These are phyloP conservation scores for Phytopythium chamaehyphon DNA, from an alignment of 352 stramenopile genomes.

Conservation along the genomic window DNA sequence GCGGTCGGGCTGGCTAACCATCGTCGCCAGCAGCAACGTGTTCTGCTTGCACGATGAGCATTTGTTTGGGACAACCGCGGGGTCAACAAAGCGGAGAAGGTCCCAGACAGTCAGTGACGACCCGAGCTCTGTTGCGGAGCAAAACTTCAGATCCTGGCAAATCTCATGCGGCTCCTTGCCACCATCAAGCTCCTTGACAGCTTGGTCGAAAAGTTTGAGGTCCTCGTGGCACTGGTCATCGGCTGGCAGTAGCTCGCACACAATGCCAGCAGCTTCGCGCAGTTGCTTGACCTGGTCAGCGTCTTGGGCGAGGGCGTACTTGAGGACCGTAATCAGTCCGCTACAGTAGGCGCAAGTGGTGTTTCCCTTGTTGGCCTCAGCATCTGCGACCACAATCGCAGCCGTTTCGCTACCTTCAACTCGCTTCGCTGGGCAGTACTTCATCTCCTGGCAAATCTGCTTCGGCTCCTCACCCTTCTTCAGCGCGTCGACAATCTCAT, in stretches of 20 bases:
- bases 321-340: constrained; percentile 55
- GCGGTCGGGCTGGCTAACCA: constrained; percentile 38
- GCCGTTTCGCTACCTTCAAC: neutral
- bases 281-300: constrained; percentile 59
- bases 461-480: constrained; percentile 60
- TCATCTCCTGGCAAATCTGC: constrained; percentile 59
- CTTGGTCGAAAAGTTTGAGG: constrained; percentile 64
- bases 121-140: constrained; percentile 11
- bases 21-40: constrained; percentile 44
- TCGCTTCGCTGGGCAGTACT: constrained; percentile 36
- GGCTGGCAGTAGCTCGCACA: constrained; percentile 58
- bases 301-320: constrained; percentile 49
- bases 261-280: constrained; percentile 53
- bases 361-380: constrained; percentile 16
- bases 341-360: constrained; percentile 62
- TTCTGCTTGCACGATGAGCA: constrained; percentile 61
- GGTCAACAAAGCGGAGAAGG: constrained; percentile 38
- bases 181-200: constrained; percentile 36
- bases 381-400: constrained; percentile 3
- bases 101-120: constrained; percentile 22
- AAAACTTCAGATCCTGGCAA: constrained; percentile 53
- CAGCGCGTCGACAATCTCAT: constrained; percentile 55
- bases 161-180: constrained; percentile 62
- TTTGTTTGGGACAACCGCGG: constrained; percentile 29
- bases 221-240: constrained; percentile 72